Evolutionary conservation across 805 yeast species (phyloP).

Genomic region (Candida sithepensis): DNA sequence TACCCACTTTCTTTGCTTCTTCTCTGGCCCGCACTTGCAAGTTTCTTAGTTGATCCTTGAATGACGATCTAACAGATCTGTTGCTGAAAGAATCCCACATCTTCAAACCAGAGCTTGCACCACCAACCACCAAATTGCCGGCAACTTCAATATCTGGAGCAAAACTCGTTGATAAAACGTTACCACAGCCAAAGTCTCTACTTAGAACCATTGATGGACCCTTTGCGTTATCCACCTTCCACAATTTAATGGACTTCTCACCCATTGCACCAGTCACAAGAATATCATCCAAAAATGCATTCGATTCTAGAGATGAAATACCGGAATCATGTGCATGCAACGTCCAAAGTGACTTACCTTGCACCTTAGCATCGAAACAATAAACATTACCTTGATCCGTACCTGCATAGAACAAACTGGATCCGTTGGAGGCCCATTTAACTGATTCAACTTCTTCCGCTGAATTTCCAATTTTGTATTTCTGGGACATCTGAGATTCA

Average conservation of each 20-base stretch:
- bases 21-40: conserved; percentile 56
- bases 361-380: conserved; percentile 78
- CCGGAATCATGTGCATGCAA: conserved; percentile 97
- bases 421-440: conserved; percentile 60
- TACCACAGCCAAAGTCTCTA: conserved; percentile 92
- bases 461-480: conserved; percentile 52
- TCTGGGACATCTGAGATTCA: conserved; percentile 54
- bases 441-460: conserved; percentile 77
- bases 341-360: conserved; percentile 80
- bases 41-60: conserved; percentile 53
- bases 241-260: conserved; percentile 79
- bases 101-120: conserved; percentile 78
- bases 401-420: conserved; percentile 67
- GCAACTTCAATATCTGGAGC: conserved; percentile 80
- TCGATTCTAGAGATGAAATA: conserved; percentile 75
- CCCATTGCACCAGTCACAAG: conserved; percentile 88
- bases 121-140: conserved; percentile 84
- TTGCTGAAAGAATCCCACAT: conserved; percentile 92
- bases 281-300: conserved; percentile 63
- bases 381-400: conserved; percentile 89
- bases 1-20: conserved; percentile 52
- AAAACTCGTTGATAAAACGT: conserved; percentile 77
- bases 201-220: conserved; percentile 83
- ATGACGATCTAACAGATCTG: conserved; percentile 66
- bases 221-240: conserved; percentile 56